phyloP scores from a whole-genome alignment of 106 monocot genomes.

The Allium sativum region DNA sequence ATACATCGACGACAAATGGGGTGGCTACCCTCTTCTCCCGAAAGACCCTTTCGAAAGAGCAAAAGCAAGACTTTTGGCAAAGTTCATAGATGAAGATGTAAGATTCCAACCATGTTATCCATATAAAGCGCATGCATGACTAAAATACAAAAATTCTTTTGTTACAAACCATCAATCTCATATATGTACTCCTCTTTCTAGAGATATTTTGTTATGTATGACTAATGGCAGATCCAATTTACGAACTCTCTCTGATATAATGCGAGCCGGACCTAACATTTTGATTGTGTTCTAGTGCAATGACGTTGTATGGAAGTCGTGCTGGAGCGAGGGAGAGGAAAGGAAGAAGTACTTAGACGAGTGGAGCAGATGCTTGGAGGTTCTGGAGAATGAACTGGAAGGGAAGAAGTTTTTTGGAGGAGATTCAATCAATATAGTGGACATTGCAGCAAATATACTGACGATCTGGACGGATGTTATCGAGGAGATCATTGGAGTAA shows the following conservation, averaged over 20 bases:
- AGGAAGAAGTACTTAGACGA: not conserved
- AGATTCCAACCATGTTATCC: not conserved
- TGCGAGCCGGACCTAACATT: too few species aligned
- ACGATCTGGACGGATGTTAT: not conserved
- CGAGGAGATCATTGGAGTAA: not conserved
- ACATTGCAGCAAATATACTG: not conserved
- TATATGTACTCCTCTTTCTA: too few species aligned
- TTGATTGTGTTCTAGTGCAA: not conserved
- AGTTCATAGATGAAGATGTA: not conserved
- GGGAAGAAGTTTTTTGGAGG: constrained; percentile 4
- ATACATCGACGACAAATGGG: not conserved
- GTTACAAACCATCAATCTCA: too few species aligned
- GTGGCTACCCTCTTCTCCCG: not conserved
- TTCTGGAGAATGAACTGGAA: not conserved
- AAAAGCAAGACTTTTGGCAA: not conserved
- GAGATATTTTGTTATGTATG: too few species aligned
- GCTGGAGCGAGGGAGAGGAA: not conserved
- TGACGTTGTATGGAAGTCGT: not conserved
- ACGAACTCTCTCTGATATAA: too few species aligned
- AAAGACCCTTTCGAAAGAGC: not conserved
- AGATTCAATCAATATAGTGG: not conserved
- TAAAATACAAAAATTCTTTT: too few species aligned
- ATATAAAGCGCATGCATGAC: too few species aligned
- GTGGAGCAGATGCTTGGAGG: not conserved
- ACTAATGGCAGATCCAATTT: too few species aligned